These are phyloP conservation scores for Aspergillus hiratsukae DNA, from an alignment of 2,329 filamentous ascomycete genomes.

Conservation along the genomic window DNA sequence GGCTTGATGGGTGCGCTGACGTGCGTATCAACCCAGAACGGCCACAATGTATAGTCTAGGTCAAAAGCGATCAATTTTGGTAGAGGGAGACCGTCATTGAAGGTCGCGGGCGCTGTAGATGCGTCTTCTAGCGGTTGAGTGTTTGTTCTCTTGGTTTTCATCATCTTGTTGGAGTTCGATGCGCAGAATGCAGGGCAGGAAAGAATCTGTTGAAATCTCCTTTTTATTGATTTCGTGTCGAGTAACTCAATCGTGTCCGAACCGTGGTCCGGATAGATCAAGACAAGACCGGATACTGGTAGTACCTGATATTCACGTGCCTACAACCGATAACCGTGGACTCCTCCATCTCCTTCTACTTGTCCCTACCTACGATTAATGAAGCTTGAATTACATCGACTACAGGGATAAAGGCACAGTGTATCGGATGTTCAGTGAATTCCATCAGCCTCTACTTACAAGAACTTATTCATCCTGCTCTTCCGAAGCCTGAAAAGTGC, in stretches of 20 bases:
- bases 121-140: conserved; percentile 31
- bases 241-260: background rate
- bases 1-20: conserved; percentile 69
- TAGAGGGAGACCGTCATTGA: conserved; percentile 65
- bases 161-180: conserved; percentile 19
- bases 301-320: background rate
- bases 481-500: background rate
- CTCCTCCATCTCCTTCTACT: background rate
- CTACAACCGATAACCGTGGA: background rate
- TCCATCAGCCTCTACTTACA: background rate
- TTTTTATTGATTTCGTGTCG: background rate
- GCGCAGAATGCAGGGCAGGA: background rate
- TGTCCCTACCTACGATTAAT: background rate
- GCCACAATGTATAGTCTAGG: conserved; percentile 98
- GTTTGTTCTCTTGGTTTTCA: conserved; percentile 32
- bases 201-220: background rate
- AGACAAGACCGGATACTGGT: background rate
- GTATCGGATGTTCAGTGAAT: background rate
- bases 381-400: background rate
- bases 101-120: conserved; percentile 48
- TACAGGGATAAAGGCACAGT: background rate
- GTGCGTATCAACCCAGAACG: conserved; percentile 96
- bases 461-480: background rate
- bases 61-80: conserved; percentile 88
- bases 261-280: background rate